phyloP scores from a whole-genome alignment of 192 early-diverging fungal genomes.

The Coemansia pectinata region DNA sequence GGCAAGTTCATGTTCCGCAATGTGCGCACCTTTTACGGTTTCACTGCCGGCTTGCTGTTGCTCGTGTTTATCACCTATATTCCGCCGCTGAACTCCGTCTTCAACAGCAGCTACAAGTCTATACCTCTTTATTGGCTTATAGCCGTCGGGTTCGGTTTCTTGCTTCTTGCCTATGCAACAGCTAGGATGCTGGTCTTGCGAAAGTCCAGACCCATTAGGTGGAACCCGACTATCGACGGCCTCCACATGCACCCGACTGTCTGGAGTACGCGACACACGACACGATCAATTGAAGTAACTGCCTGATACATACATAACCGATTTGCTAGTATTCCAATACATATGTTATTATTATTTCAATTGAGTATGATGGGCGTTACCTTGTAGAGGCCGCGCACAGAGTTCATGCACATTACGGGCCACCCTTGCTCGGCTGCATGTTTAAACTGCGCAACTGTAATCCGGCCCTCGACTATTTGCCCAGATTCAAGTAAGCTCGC shows the following conservation, averaged over 20 bases:
- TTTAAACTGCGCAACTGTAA: slow-evolving; percentile 35
- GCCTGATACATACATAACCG: neutral
- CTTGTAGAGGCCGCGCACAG: slow-evolving; percentile 34
- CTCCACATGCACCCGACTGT: slow-evolving; percentile 85
- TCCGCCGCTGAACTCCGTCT: slow-evolving; percentile 76
- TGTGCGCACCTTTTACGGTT: slow-evolving; percentile 65
- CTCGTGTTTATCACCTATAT: slow-evolving; percentile 80
- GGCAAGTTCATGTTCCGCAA: slow-evolving; percentile 84
- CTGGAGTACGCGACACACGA: slow-evolving; percentile 53
- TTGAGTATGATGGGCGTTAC: slow-evolving; percentile 8
- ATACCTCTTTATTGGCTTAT: slow-evolving; percentile 81
- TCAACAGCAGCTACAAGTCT: slow-evolving; percentile 68
- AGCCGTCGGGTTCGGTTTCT: slow-evolving; percentile 77
- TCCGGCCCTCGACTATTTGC: slow-evolving; percentile 23
- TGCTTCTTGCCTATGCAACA: slow-evolving; percentile 76
- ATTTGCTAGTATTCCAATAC: neutral
- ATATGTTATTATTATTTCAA: neutral
- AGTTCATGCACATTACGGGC: slow-evolving; percentile 52
- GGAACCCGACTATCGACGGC: slow-evolving; percentile 77
- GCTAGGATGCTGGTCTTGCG: slow-evolving; percentile 66
- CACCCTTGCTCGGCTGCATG: slow-evolving; percentile 27
- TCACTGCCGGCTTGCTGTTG: slow-evolving; percentile 67
- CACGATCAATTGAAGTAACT: slow-evolving; percentile 23
- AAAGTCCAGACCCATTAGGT: slow-evolving; percentile 62
- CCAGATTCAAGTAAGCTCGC: slow-evolving; percentile 25